Evolutionary conservation across 1,139 yeast genomes (phyloP).

Genomic region (Kodamaea plutei): DNA sequence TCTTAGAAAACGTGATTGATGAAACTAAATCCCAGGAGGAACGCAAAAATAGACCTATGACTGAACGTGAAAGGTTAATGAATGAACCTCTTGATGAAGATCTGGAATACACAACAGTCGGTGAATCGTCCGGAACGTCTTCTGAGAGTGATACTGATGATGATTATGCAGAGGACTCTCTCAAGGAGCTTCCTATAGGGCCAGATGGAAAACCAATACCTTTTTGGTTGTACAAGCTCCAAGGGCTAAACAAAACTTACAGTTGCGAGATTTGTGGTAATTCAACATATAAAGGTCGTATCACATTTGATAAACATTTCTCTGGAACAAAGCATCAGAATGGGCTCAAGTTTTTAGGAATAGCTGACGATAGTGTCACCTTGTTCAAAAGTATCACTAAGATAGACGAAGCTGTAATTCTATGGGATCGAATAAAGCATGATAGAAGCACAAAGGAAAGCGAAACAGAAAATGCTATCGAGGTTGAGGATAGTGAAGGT

Average conservation of each 20-base stretch:
- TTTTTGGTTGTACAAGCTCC: slow-evolving; percentile 84
- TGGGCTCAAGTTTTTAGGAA: slow-evolving; percentile 75
- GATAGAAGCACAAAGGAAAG: slow-evolving; percentile 37
- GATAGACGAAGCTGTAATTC: slow-evolving; percentile 62
- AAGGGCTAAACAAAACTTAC: slow-evolving; percentile 74
- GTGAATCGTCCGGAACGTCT: slow-evolving; percentile 14
- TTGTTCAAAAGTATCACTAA: slow-evolving; percentile 62
- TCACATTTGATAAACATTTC: slow-evolving; percentile 72
- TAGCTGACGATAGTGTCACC: slow-evolving; percentile 35
- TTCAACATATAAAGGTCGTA: slow-evolving; percentile 66
- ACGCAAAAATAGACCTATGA: slow-evolving; percentile 56
- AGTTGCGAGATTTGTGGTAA: slow-evolving; percentile 89
- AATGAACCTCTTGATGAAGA: slow-evolving; percentile 41
- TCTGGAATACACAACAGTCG: slow-evolving; percentile 30
- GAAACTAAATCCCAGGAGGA: slow-evolving; percentile 61
- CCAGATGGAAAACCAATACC: slow-evolving; percentile 93
- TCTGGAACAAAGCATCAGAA: slow-evolving; percentile 61
- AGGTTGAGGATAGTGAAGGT: slow-evolving; percentile 89
- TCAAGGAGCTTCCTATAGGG: slow-evolving; percentile 68
- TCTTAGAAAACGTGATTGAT: slow-evolving; percentile 34
- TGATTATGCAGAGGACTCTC: slow-evolving; percentile 21
- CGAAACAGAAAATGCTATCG: slow-evolving; percentile 56
- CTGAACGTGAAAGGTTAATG: slow-evolving; percentile 66
- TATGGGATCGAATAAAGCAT: slow-evolving; percentile 49
- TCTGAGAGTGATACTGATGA: slow-evolving; percentile 30